A percentile compares a stretch with the other conserved stretches of the same genome.
Conservation (phyloP, 2,329 filamentous ascomycete genomes). For the Phaeoacremonium minimum region DNA sequence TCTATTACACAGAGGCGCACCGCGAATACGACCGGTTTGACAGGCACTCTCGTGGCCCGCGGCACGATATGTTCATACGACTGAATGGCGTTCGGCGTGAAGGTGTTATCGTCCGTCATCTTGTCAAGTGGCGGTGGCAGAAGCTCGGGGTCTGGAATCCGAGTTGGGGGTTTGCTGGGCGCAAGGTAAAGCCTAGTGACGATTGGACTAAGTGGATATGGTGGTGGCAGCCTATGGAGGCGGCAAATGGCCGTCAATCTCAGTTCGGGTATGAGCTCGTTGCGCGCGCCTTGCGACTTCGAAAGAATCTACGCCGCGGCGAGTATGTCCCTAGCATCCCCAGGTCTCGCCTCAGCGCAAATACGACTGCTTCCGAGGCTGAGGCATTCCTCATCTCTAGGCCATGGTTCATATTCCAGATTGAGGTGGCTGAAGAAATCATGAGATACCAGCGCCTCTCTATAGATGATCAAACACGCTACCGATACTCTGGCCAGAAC, state of each 20-base stretch:
- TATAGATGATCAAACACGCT: slow-evolving; percentile 2
- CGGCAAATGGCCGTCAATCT: neutral
- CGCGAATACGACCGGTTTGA: neutral
- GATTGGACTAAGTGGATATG: slow-evolving; percentile 9
- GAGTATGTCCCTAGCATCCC: slow-evolving; percentile 4
- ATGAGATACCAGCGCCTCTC: slow-evolving; percentile 8
- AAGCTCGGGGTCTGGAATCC: slow-evolving; percentile 15
- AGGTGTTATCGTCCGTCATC: slow-evolving; percentile 11
- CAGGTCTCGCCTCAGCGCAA: slow-evolving; percentile 2
- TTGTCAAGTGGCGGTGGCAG: slow-evolving; percentile 14
- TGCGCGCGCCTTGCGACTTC: neutral
- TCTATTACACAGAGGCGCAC: slow-evolving; percentile 2
- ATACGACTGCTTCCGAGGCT: slow-evolving; percentile 5
- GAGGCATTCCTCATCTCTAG: slow-evolving; percentile 12
- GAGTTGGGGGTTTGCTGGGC: slow-evolving; percentile 12
- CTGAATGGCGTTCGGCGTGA: slow-evolving; percentile 5
- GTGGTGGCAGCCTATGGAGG: slow-evolving; percentile 4
- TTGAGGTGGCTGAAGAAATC: slow-evolving; percentile 12
- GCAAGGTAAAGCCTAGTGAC: slow-evolving; percentile 7
- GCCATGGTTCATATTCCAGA: slow-evolving; percentile 11
- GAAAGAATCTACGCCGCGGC: slow-evolving; percentile 2
- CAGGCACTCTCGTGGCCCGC: neutral
- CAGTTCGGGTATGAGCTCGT: slow-evolving; percentile 1
- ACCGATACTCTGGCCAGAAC: neutral
- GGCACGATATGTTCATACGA: slow-evolving; percentile 2